Percentiles rank a stretch among this genome's conserved stretches.
Conservation (phyloP, 2,329 filamentous ascomycete species). For the Sclerotinia nivalis region DNA sequence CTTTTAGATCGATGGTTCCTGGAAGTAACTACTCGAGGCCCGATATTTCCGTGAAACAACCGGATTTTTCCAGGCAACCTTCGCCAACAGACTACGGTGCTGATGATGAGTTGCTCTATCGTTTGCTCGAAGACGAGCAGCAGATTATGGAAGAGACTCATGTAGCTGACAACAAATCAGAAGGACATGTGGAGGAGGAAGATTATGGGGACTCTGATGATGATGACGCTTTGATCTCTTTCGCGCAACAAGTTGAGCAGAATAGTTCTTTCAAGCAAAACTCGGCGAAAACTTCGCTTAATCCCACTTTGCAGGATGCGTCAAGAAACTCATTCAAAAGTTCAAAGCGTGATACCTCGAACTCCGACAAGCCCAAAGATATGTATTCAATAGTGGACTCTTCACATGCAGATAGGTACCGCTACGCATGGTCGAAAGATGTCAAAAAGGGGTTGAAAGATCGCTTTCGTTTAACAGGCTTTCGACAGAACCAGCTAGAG, state of each 20-base stretch:
- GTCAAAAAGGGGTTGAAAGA: constrained; percentile 79
- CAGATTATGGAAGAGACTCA: constrained; percentile 25
- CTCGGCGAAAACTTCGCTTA: constrained; percentile 33
- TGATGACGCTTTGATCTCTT: constrained; percentile 41
- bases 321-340: constrained; percentile 29
- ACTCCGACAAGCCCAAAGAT: constrained; percentile 27
- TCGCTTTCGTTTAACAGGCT: constrained; percentile 80
- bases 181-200: constrained; percentile 29
- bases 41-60: neutral
- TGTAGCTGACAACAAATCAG: constrained; percentile 17
- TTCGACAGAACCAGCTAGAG: constrained; percentile 88
- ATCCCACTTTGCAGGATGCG: constrained; percentile 25
- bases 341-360: constrained; percentile 24
- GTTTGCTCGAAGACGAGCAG: constrained; percentile 35
- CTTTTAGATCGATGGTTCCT: neutral
- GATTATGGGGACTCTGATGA: constrained; percentile 40
- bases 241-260: constrained; percentile 47
- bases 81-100: constrained; percentile 31
- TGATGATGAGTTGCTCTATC: constrained; percentile 34
- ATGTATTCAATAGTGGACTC: constrained; percentile 40
- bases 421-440: constrained; percentile 80
- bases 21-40: neutral
- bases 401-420: constrained; percentile 56
- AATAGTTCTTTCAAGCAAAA: constrained; percentile 34
- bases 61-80: constrained; percentile 24